Evolutionary conservation across 2,329 filamentous ascomycete genomes (phyloP), one percentile per base, ranked within the genome.

Genomic region (Thelonectria blattea): DNA sequence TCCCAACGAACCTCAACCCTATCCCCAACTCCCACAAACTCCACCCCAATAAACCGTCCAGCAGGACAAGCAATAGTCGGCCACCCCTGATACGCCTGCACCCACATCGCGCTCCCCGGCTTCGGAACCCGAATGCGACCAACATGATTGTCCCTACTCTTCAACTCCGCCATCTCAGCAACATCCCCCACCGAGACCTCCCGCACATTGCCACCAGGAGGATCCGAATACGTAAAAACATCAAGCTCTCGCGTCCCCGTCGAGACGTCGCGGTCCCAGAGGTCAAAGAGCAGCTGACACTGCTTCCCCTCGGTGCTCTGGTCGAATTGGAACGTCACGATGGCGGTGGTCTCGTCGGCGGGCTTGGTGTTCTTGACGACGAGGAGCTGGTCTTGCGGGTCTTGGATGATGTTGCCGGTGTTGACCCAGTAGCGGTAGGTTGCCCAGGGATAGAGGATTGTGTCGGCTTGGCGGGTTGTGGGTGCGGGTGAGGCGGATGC

Each of bases 201-300:
- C 15, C 5, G 14, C 6, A 20, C 9, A 7, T 24, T 24, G 2
- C 17, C 47, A 2, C 1, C 27, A 15, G 57, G 52, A 24, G 57
- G 60, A 7, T 56, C 42, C n/a, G 34, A 39, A 34, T 52, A 56
- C 2, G 47, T 60, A 43, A 60, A 62, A 8, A 62, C 52, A 17
- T 62, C 60, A 8, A 56, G 52, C 3, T 18, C 46, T 48, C 53
- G 20, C 1, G 55, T 55, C 17, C 50, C 50, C 5, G 50, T 52
- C 5, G 56, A 58, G 10, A 56, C 41, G 18, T 62, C 56, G 20
- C 56, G 50, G 11, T 61, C 56, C 56, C 56, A 62, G 32, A 59
- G 60, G 10, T 59, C 60, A 37, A 62, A 59, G 9, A 59, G 45
- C n/a, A 62, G 60, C 17, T 56, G 46, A n/a, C 56, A 59, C 7